These are phyloP conservation scores for Leishmania amazonensis DNA, from an alignment of 208 protist genomes.

Conservation along the genomic window DNA sequence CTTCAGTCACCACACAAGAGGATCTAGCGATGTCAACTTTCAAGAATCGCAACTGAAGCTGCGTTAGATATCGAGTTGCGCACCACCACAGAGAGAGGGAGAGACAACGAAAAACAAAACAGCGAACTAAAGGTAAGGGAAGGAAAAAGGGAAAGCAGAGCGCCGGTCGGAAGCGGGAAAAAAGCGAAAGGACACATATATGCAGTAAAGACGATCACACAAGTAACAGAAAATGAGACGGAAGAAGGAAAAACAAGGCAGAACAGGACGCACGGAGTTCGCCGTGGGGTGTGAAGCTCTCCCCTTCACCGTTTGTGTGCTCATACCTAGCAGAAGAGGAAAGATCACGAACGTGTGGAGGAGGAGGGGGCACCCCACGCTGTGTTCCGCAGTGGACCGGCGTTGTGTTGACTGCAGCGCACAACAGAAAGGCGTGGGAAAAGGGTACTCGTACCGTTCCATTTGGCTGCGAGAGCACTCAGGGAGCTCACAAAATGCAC, in stretches of 20 bases:
- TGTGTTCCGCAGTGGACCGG: background rate
- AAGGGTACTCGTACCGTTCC: background rate
- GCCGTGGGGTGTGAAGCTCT: background rate
- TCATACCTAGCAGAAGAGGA: background rate
- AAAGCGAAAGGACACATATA: background rate
- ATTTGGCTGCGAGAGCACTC: background rate
- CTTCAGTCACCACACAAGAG: background rate
- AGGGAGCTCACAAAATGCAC: background rate
- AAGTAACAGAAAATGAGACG: background rate
- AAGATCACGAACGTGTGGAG: background rate
- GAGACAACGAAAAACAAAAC: background rate
- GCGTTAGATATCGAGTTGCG: background rate
- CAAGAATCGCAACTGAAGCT: background rate
- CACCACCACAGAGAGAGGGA: background rate
- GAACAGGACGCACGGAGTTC: background rate
- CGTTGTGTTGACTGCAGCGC: background rate
- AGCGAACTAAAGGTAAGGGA: background rate
- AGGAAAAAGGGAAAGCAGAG: conserved; percentile 5
- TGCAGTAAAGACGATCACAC: background rate
- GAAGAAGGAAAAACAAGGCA: background rate
- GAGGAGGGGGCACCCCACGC: background rate
- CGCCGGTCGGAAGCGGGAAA: background rate
- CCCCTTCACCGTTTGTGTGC: background rate
- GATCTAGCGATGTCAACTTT: background rate
- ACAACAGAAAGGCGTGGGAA: background rate